Evolutionary conservation across 2,329 filamentous ascomycete species (phyloP), one percentile per base, ranked within the genome.

Genomic region (Ophiostoma populinum): DNA sequence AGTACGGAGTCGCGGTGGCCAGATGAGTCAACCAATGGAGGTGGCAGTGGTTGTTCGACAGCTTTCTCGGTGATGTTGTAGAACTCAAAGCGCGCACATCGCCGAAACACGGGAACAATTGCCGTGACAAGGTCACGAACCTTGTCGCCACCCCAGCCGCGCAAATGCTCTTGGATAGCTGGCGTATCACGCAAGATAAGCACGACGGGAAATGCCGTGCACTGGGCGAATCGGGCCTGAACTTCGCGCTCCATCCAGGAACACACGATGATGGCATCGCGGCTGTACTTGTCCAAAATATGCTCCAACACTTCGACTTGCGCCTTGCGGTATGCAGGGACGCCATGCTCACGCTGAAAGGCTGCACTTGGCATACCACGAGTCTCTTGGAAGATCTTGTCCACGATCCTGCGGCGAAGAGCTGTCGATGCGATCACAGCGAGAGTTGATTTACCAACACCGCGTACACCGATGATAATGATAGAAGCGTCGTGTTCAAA

Each of bases 381-480:
- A 6, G 59, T 58, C 42, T 77, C 67, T 30, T 74, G 61, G 42
- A 83, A 82, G 37, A 67, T 67, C 39, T 67, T 62, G 45, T 81
- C 75, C 32, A 82, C 63, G 6, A 82, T 59, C 32, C 73, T 67
- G 36, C 74, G 63, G 24, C 69, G 66, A 34, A 77, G 67, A 42
- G 75, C 68, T 19, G 70, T 73, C 1, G 76, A 75, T 13, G 75
- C 73, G 40, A 83, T 78, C 39, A 82, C 71, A 7, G 73, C 78
- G 16, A 83, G 57, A 10, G 74, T 79, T 26, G 73, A 70, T 51
- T 81, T 82, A 5, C 77, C 77, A 7, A 72, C 71, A 17, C 78
- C 77, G 22, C 73, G 68, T 38, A 78, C 71, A n/a, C 77, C 78
- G 18, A 81, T 66, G 24, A 83, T 58, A 10, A 81, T 68, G 36